Evolutionary conservation across 2,329 filamentous ascomycete species (phyloP).

Genomic region (Sphaerulina vaccinii): DNA sequence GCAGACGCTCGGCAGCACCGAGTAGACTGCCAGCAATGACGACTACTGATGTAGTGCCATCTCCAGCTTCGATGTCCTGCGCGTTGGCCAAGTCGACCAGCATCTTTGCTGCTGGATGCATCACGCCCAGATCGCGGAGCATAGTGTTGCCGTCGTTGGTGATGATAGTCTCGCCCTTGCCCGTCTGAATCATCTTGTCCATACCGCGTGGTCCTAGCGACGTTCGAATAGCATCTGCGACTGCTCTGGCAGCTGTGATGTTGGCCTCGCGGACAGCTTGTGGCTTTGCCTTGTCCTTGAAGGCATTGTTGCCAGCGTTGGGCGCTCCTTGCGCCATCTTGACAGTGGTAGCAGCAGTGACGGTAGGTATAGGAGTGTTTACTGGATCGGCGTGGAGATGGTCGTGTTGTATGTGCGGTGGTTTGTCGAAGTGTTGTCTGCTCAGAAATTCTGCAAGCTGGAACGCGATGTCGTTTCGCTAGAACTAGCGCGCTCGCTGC

Average conservation of each 20-base stretch:
- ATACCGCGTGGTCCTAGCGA: slow-evolving; percentile 90
- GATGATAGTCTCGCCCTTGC: slow-evolving; percentile 96
- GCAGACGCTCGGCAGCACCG: slow-evolving; percentile 85
- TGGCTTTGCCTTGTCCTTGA: slow-evolving; percentile 95
- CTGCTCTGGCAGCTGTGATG: slow-evolving; percentile 95
- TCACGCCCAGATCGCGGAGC: slow-evolving; percentile 97
- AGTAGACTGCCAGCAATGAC: slow-evolving; percentile 95
- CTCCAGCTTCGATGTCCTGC: slow-evolving; percentile 96
- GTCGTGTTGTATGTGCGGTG: not conserved
- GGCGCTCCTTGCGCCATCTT: slow-evolving; percentile 44
- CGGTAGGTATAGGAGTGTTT: not conserved
- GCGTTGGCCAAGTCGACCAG: slow-evolving; percentile 94
- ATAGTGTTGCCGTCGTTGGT: slow-evolving; percentile 99
- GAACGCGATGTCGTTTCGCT: not conserved
- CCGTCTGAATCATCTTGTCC: slow-evolving; percentile 99
- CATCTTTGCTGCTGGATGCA: slow-evolving; percentile 99
- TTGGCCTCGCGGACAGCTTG: slow-evolving; percentile 94
- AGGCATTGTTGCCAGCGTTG: slow-evolving; percentile 61
- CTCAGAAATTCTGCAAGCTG: not conserved
- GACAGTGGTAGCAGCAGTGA: not conserved
- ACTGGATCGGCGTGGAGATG: not conserved
- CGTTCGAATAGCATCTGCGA: slow-evolving; percentile 95
- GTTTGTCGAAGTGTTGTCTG: not conserved
- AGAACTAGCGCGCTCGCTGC: slow-evolving; percentile 1
- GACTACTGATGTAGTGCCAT: slow-evolving; percentile 96